Evolutionary conservation across 2,329 filamentous ascomycete genomes (phyloP).

Genomic region (Fusarium beomiforme): DNA sequence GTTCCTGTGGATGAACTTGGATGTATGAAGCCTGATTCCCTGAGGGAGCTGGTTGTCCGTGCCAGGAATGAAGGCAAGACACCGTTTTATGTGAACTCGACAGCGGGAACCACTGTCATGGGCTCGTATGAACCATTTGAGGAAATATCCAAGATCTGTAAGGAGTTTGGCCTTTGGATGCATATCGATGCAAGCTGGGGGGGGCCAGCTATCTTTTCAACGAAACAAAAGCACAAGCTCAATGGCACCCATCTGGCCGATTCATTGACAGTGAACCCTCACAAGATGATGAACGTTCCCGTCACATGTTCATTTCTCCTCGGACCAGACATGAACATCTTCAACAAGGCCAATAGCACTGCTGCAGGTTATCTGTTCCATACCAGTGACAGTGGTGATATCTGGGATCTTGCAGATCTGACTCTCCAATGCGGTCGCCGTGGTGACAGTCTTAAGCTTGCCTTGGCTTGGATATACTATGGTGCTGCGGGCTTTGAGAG

Average conservation of each 20-base stretch:
- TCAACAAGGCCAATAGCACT: constrained; percentile 86
- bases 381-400: constrained; percentile 62
- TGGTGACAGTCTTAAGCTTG: constrained; percentile 87
- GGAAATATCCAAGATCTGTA: constrained; percentile 75
- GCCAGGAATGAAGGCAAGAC: constrained; percentile 76
- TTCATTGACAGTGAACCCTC: constrained; percentile 88
- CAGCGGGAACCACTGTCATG: constrained; percentile 91
- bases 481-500: constrained; percentile 76
- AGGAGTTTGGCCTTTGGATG: constrained; percentile 81
- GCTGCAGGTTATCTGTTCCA: constrained; percentile 90
- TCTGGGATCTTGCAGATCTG: constrained; percentile 91
- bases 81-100: constrained; percentile 95
- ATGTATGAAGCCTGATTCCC: constrained; percentile 72
- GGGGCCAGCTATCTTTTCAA: constrained; percentile 81
- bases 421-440: constrained; percentile 93
- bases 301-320: constrained; percentile 92
- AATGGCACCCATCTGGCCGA: constrained; percentile 78
- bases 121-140: constrained; percentile 87
- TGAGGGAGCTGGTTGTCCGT: constrained; percentile 70
- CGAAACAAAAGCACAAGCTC: constrained; percentile 71
- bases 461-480: constrained; percentile 90
- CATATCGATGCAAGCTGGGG: constrained; percentile 96
- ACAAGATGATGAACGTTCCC: constrained; percentile 96
- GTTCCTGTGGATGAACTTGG: constrained; percentile 80
- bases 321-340: constrained; percentile 76